Percentiles rank a stretch among this genome's conserved stretches.
These are phyloP conservation scores for Perkinsus olseni DNA, from an alignment of 169 alveolate genomes.

Conservation along the genomic window DNA sequence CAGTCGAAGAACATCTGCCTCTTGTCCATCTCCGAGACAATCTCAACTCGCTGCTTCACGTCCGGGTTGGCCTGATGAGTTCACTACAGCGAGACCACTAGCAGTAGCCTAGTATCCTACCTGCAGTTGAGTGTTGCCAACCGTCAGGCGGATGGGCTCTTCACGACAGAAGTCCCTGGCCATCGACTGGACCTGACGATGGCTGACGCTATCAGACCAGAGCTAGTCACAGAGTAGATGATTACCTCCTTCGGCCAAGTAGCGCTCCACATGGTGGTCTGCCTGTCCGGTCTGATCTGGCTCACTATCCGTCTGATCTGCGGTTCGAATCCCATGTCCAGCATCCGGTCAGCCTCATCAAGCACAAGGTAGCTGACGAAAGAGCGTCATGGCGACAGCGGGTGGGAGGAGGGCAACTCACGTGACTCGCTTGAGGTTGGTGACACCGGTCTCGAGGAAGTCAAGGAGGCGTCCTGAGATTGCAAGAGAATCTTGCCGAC, in stretches of 20 bases:
- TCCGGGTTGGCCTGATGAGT: constrained; percentile 40
- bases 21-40: constrained; percentile 44
- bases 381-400: not conserved
- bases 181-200: constrained; percentile 51
- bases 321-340: constrained; percentile 97
- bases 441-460: constrained; percentile 72
- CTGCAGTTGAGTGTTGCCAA: constrained; percentile 66
- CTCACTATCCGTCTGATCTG: constrained; percentile 80
- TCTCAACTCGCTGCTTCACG: constrained; percentile 46
- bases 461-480: constrained; percentile 81
- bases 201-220: constrained; percentile 44
- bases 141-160: constrained; percentile 80
- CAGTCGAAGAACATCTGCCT: constrained; percentile 22
- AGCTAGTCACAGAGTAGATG: constrained; percentile 70
- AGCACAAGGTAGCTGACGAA: constrained; percentile 82
- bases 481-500: not conserved
- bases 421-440: constrained; percentile 85
- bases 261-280: constrained; percentile 88
- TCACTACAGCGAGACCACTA: constrained; percentile 45
- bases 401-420: constrained; percentile 11
- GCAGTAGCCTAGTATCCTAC: constrained; percentile 57
- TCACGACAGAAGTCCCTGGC: constrained; percentile 79
- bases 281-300: constrained; percentile 80
- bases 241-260: constrained; percentile 92
- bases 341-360: constrained; percentile 98